These are phyloP conservation scores for Colletotrichum zoysiae DNA, from an alignment of 2,329 filamentous ascomycete genomes.

Conservation along the genomic window DNA sequence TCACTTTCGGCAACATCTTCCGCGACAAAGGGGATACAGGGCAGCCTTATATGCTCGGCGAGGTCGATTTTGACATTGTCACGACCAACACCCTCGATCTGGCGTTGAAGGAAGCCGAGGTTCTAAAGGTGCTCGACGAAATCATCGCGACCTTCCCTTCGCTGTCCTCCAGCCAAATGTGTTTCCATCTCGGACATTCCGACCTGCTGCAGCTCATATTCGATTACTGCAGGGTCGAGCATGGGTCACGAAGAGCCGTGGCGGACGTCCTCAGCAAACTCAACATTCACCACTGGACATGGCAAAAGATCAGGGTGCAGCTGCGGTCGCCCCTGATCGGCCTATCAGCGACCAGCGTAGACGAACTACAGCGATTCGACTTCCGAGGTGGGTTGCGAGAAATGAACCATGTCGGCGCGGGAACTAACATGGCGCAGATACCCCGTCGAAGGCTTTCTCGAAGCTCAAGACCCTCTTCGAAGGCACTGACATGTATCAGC, in stretches of 20 bases:
- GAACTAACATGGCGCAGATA: constrained; percentile 54
- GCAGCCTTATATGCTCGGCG: constrained; percentile 84
- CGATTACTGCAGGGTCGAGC: constrained; percentile 85
- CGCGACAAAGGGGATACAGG: constrained; percentile 83
- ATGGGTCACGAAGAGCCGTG: constrained; percentile 74
- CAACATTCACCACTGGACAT: constrained; percentile 83
- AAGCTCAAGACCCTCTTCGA: constrained; percentile 72
- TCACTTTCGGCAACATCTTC: constrained; percentile 89
- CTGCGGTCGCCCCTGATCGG: constrained; percentile 85
- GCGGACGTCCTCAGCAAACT: constrained; percentile 90
- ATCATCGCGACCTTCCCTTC: constrained; percentile 85
- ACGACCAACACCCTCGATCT: constrained; percentile 84
- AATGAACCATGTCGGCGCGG: no score
- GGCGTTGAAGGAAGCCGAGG: constrained; percentile 91
- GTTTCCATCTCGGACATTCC: constrained; percentile 91
- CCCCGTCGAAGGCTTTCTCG: constrained; percentile 68
- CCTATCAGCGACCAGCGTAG: constrained; percentile 88
- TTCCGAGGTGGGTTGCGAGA: constrained; percentile 73
- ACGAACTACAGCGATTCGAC: constrained; percentile 91
- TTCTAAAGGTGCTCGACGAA: constrained; percentile 94
- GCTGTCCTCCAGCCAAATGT: constrained; percentile 79
- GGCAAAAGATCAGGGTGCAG: constrained; percentile 85
- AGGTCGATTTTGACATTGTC: constrained; percentile 97
- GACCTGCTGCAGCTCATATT: constrained; percentile 90
- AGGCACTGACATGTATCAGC: constrained; percentile 76